Percentiles rank a stretch among this genome's conserved stretches.
These are phyloP conservation scores for Trichophyton schoenleinii DNA, from an alignment of 2,329 filamentous ascomycete species.

Conservation along the genomic window DNA sequence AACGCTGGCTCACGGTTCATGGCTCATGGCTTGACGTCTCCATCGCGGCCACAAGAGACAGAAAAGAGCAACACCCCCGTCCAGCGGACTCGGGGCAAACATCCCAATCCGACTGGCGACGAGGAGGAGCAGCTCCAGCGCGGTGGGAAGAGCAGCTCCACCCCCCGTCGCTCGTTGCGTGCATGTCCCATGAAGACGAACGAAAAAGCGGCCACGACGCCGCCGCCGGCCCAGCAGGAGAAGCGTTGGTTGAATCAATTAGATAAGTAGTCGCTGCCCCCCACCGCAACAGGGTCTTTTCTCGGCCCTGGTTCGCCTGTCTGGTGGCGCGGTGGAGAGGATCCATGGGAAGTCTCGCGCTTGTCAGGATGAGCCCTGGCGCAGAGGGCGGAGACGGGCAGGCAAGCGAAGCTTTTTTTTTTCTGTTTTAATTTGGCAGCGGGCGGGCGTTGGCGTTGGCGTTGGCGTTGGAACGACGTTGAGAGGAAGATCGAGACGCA, in stretches of 20 bases:
- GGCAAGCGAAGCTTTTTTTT: neutral
- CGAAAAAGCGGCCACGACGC: too few species aligned
- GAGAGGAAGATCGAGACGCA: too few species aligned
- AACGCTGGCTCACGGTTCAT: too few species aligned
- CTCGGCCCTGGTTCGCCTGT: too few species aligned
- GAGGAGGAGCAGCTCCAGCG: neutral
- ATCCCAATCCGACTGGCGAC: neutral
- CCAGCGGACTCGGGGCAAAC: neutral
- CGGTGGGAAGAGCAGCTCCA: neutral
- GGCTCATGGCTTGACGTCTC: neutral
- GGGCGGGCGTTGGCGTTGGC: neutral
- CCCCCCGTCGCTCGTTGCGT: neutral
- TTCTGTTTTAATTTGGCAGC: too few species aligned
- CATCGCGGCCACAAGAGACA: neutral
- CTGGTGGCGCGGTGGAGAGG: neutral
- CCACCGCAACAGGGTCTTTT: neutral
- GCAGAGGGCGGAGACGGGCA: neutral
- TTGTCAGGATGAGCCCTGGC: neutral
- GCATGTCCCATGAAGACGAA: too few species aligned
- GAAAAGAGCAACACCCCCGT: neutral
- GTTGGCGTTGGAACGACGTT: neutral
- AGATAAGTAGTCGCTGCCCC: neutral
- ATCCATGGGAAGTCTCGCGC: neutral
- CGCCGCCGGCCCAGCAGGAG: too few species aligned
- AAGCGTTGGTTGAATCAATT: too few species aligned